phyloP scores from a whole-genome alignment of 2,329 filamentous ascomycete genomes.

The Teratosphaeriaceae sp. region DNA sequence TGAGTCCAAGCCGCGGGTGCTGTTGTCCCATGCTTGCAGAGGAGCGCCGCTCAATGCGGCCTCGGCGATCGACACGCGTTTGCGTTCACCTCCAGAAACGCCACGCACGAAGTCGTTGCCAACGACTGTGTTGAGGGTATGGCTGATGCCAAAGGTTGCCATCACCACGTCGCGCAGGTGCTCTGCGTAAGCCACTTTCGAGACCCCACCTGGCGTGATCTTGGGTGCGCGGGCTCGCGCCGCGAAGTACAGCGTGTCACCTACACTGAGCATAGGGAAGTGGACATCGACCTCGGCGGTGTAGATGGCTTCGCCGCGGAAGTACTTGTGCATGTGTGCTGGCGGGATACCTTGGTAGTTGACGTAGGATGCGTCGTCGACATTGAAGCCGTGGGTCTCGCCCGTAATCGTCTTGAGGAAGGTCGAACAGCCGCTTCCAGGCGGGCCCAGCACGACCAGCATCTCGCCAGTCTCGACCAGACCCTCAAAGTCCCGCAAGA shows the following conservation, averaged over 20 bases:
- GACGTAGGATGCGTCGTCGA: constrained; percentile 64
- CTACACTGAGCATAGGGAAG: constrained; percentile 69
- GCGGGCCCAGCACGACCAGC: constrained; percentile 67
- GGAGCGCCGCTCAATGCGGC: constrained; percentile 58
- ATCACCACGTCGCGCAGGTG: constrained; percentile 66
- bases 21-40: constrained; percentile 72
- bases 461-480: constrained; percentile 66
- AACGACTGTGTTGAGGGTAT: constrained; percentile 65
- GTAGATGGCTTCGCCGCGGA: constrained; percentile 81
- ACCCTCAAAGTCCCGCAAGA: constrained; percentile 61
- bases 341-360: constrained; percentile 75
- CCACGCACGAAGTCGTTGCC: constrained; percentile 71
- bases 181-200: constrained; percentile 48
- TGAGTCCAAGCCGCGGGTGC: constrained; percentile 65
- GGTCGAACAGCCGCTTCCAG: constrained; percentile 67
- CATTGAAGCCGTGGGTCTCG: constrained; percentile 71
- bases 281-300: constrained; percentile 79
- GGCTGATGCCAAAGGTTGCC: constrained; percentile 68
- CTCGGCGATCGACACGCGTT: constrained; percentile 77
- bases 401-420: constrained; percentile 79
- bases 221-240: constrained; percentile 62
- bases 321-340: constrained; percentile 67
- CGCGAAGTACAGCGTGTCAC: constrained; percentile 73
- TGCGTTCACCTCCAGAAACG: constrained; percentile 67
- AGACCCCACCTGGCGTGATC: constrained; percentile 53